Evolutionary conservation across 768 basidiomycete genomes (phyloP).

Genomic region (Rhizopogon sp.): DNA sequence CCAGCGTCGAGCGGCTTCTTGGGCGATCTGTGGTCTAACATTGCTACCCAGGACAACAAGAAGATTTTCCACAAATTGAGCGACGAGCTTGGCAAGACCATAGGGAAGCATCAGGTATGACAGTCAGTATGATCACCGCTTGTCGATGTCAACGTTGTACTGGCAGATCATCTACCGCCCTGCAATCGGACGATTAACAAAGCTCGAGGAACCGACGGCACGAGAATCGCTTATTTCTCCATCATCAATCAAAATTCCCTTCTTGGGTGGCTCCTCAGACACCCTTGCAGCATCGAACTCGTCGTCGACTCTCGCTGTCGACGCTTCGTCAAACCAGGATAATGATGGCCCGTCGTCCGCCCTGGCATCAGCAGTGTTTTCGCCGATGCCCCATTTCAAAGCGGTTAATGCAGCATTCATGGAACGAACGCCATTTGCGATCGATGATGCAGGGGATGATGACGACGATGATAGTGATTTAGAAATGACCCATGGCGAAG

Average conservation of each 20-base stretch:
- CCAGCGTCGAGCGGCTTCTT: conserved; percentile 55
- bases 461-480: conserved; percentile 69
- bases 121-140: not conserved
- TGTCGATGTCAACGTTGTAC: not conserved
- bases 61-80: conserved; percentile 91
- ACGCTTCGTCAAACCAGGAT: conserved; percentile 26
- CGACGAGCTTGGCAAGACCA: conserved; percentile 91
- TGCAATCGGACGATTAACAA: conserved; percentile 81
- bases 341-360: conserved; percentile 17
- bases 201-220: conserved; percentile 81
- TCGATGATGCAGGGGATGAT: conserved; percentile 88
- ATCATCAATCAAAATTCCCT: conserved; percentile 48
- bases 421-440: conserved; percentile 94
- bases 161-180: conserved; percentile 67
- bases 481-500: conserved; percentile 47
- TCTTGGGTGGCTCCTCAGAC: conserved; percentile 29
- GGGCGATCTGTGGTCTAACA: conserved; percentile 85
- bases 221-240: conserved; percentile 82
- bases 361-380: conserved; percentile 27
- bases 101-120: conserved; percentile 85
- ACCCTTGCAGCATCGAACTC: conserved; percentile 27
- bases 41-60: conserved; percentile 89
- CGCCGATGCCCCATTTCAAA: conserved; percentile 63
- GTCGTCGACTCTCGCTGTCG: conserved; percentile 48
- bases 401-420: conserved; percentile 79